These are phyloP conservation scores for Exserohilum turcica DNA, from an alignment of 2,329 filamentous ascomycete genomes.

Conservation along the genomic window DNA sequence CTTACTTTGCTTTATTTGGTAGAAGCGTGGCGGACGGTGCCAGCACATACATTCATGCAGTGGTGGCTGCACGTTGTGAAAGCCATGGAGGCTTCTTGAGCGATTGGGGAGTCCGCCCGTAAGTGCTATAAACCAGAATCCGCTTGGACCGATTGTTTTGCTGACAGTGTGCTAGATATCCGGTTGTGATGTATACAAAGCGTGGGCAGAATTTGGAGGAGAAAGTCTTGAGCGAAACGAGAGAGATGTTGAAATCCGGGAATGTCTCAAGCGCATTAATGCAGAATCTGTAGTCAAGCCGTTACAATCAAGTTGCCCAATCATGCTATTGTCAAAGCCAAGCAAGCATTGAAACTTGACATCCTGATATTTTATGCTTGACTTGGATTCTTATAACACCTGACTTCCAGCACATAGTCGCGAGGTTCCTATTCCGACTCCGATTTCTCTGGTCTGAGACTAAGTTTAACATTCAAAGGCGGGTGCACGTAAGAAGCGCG, in stretches of 20 bases:
- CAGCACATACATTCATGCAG: conserved; percentile 56
- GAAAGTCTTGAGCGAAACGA: not conserved
- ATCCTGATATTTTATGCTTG: not conserved
- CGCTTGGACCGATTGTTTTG: not conserved
- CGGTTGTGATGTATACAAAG: conserved; percentile 2
- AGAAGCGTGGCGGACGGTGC: conserved; percentile 50
- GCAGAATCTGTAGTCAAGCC: not conserved
- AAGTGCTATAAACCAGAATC: conserved; percentile 28
- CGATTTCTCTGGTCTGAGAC: not conserved
- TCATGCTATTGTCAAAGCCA: too few relatives aligned
- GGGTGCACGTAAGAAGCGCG: conserved; percentile 8
- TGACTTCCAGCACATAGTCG: too few relatives aligned
- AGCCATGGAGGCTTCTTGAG: conserved; percentile 59
- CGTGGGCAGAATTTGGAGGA: not conserved
- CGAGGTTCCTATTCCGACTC: too few relatives aligned
- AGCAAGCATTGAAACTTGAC: too few relatives aligned
- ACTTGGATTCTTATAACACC: not conserved
- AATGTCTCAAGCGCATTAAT: not conserved
- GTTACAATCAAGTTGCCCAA: not conserved
- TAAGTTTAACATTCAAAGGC: not conserved
- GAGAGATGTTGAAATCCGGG: not conserved
- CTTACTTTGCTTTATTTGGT: conserved; percentile 39
- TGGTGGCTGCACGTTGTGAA: conserved; percentile 53
- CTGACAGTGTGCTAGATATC: conserved; percentile 1
- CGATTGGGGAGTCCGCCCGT: conserved; percentile 56